These are phyloP conservation scores for Mortierella sp. DNA, from an alignment of 371 early-diverging fungal species.

Conservation along the genomic window DNA sequence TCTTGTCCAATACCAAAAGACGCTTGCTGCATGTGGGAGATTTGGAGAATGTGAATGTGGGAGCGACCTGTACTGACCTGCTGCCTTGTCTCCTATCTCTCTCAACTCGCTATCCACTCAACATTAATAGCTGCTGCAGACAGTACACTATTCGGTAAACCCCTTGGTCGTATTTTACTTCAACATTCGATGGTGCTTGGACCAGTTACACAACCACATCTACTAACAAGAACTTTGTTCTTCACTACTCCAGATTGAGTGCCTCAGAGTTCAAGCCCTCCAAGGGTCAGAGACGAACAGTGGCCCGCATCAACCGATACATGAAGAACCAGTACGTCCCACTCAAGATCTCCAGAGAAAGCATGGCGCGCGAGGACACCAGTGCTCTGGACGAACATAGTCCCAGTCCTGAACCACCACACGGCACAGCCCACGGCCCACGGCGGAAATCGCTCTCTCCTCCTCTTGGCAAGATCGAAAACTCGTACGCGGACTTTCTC, in stretches of 20 bases:
- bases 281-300: constrained; percentile 78
- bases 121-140: constrained; percentile 68
- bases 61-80: neutral
- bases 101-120: neutral
- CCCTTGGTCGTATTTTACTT: neutral
- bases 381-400: constrained; percentile 28
- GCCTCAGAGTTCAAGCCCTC: constrained; percentile 61
- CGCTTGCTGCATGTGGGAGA: constrained; percentile 24
- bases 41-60: neutral
- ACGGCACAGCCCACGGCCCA: neutral
- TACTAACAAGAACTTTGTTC: neutral
- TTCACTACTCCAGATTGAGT: constrained; percentile 59
- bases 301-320: constrained; percentile 71
- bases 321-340: constrained; percentile 59
- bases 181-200: neutral
- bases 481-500: constrained; percentile 35
- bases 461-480: constrained; percentile 31
- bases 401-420: constrained; percentile 39
- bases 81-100: neutral
- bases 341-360: constrained; percentile 40
- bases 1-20: constrained; percentile 19
- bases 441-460: constrained; percentile 52
- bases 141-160: constrained; percentile 76
- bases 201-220: neutral
- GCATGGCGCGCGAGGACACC: constrained; percentile 39